Evolutionary conservation across 352 stramenopile genomes (phyloP).

Genomic region (Aphanomyces stellatus): DNA sequence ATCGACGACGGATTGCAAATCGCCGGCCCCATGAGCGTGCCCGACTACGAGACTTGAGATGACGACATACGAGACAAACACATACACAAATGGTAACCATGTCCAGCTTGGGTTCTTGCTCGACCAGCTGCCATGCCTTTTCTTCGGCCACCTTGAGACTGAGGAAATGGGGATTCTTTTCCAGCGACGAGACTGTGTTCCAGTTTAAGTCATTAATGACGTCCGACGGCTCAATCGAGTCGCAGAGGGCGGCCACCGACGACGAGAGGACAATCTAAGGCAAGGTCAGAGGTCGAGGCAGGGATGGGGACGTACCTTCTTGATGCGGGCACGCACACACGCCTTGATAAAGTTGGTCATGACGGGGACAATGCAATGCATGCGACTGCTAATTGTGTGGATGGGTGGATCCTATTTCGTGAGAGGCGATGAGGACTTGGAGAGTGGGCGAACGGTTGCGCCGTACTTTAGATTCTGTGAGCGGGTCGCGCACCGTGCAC

Average conservation of each 20-base stretch:
- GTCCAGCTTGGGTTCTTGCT: slow-evolving; percentile 40
- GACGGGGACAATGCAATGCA: slow-evolving; percentile 19
- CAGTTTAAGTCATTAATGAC: slow-evolving; percentile 17
- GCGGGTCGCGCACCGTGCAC: slow-evolving; percentile 16
- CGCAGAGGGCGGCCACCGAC: slow-evolving; percentile 17
- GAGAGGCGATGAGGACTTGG: not conserved
- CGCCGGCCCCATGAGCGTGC: slow-evolving; percentile 19
- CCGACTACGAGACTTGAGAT: not conserved
- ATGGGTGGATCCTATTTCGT: slow-evolving; percentile 9
- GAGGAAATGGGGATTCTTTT: slow-evolving; percentile 21
- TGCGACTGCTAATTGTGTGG: slow-evolving; percentile 15
- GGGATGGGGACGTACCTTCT: slow-evolving; percentile 9
- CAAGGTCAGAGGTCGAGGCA: not conserved
- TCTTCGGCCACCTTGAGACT: slow-evolving; percentile 18
- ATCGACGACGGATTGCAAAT: slow-evolving; percentile 6
- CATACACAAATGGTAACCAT: slow-evolving; percentile 81
- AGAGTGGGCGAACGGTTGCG: not conserved
- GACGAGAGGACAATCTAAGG: slow-evolving; percentile 20
- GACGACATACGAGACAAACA: slow-evolving; percentile 6
- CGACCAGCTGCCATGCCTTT: slow-evolving; percentile 20
- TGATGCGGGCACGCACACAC: slow-evolving; percentile 14
- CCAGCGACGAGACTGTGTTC: slow-evolving; percentile 20
- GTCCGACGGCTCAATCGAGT: not conserved
- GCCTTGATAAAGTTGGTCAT: slow-evolving; percentile 23
- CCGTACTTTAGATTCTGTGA: slow-evolving; percentile 18